Evolutionary conservation across 1,284 basidiomycete genomes (phyloP).

Genomic region (Ceratobasidium sp.): DNA sequence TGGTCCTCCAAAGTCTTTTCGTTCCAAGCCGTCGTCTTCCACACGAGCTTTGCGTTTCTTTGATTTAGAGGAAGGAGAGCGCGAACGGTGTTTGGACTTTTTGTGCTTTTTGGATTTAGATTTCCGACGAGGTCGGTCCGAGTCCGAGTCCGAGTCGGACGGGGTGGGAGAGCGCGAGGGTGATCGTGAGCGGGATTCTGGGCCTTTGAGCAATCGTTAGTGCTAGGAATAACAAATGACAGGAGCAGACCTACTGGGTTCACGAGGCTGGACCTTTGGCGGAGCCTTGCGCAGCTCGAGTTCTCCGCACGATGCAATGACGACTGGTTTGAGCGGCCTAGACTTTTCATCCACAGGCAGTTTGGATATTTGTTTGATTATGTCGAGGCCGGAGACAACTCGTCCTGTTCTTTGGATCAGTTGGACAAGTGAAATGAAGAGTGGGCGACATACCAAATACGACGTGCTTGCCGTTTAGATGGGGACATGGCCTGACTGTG

Average conservation of each 20-base stretch:
- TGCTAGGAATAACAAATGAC: constrained; percentile 41
- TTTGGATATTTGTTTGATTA: constrained; percentile 61
- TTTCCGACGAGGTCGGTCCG: constrained; percentile 39
- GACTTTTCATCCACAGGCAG: constrained; percentile 72
- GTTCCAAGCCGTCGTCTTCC: constrained; percentile 43
- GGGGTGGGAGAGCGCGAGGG: constrained; percentile 34
- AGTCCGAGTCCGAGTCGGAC: constrained; percentile 8
- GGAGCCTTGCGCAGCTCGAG: constrained; percentile 69
- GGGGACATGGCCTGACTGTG: constrained; percentile 73
- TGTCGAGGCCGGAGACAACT: constrained; percentile 49
- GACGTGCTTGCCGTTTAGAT: constrained; percentile 81
- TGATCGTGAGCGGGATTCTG: constrained; percentile 42
- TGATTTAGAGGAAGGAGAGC: constrained; percentile 7
- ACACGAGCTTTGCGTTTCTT: constrained; percentile 42
- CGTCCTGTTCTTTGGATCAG: constrained; percentile 56
- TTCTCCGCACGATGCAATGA: constrained; percentile 84
- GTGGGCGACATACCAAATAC: constrained; percentile 62
- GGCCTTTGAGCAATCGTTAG: constrained; percentile 45
- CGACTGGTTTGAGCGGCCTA: constrained; percentile 72
- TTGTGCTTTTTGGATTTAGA: constrained; percentile 48
- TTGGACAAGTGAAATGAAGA: neutral
- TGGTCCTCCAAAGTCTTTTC: constrained; percentile 52
- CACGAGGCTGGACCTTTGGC: constrained; percentile 38
- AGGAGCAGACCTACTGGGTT: constrained; percentile 40
- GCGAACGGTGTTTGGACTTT: neutral